phyloP scores from a whole-genome alignment of 495 filamentous ascomycete species.

The Cladorrhinum samala region DNA sequence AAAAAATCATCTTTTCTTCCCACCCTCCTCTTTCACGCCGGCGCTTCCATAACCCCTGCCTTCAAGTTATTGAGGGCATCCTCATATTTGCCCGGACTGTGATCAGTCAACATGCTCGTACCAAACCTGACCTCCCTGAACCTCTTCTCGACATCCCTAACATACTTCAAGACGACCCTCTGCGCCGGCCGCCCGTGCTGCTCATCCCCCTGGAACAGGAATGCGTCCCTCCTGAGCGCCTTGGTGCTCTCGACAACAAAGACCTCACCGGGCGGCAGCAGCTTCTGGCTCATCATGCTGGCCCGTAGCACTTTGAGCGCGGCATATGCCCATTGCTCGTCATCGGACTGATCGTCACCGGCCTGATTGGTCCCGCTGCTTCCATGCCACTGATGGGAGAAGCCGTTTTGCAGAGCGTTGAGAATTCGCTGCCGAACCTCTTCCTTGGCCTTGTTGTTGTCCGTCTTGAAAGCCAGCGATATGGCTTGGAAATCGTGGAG shows the following conservation, averaged over 20 bases:
- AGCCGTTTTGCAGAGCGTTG: slow-evolving; percentile 48
- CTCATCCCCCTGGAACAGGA: slow-evolving; percentile 32
- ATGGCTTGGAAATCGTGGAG: slow-evolving; percentile 70
- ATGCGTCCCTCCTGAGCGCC: slow-evolving; percentile 55
- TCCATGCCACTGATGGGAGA: slow-evolving; percentile 25
- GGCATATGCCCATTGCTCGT: slow-evolving; percentile 66
- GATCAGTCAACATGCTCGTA: slow-evolving; percentile 67
- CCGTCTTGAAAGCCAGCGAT: slow-evolving; percentile 64
- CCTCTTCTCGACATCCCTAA: slow-evolving; percentile 57
- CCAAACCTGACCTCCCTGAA: slow-evolving; percentile 69
- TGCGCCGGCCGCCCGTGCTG: slow-evolving; percentile 57
- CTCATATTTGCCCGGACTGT: slow-evolving; percentile 72
- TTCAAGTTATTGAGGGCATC: slow-evolving; percentile 38
- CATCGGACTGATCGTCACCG: slow-evolving; percentile 31
- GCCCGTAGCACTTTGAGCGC: slow-evolving; percentile 60
- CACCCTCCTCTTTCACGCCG: too few species aligned
- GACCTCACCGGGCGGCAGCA: slow-evolving; percentile 71
- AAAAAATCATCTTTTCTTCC: background rate
- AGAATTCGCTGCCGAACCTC: slow-evolving; percentile 62
- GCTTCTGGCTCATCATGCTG: slow-evolving; percentile 62
- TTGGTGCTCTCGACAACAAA: slow-evolving; percentile 62
- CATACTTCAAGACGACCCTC: slow-evolving; percentile 58
- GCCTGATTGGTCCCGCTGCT: background rate
- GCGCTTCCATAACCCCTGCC: slow-evolving; percentile 24
- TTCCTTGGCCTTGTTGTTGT: slow-evolving; percentile 56